phyloP scores from a whole-genome alignment of 1,284 basidiomycete species.

The Irpex sp. region DNA sequence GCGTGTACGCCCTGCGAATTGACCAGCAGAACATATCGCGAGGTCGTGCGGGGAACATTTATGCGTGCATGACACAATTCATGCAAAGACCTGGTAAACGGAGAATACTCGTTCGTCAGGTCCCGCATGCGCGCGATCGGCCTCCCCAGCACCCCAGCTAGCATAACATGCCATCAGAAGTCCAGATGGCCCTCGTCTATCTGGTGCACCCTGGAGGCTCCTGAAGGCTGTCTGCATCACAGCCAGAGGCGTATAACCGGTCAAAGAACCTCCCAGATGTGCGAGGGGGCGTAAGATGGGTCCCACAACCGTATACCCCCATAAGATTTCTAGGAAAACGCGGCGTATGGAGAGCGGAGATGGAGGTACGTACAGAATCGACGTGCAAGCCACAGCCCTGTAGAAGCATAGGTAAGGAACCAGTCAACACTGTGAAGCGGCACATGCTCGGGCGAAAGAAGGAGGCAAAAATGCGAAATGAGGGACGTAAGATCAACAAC shows the following conservation, averaged over 20 bases:
- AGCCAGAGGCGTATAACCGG: background rate
- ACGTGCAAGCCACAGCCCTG: slow-evolving; percentile 71
- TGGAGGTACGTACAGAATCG: slow-evolving; percentile 47
- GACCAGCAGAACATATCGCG: background rate
- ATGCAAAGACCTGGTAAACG: too few relatives aligned
- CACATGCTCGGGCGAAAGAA: background rate
- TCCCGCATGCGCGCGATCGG: background rate
- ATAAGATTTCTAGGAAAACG: background rate
- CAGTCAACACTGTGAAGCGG: slow-evolving; percentile 1
- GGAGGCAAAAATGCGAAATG: background rate
- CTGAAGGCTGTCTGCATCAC: too few relatives aligned
- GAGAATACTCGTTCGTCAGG: too few relatives aligned
- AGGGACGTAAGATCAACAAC: background rate
- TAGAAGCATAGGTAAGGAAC: slow-evolving; percentile 18
- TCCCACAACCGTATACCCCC: background rate
- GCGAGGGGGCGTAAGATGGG: background rate
- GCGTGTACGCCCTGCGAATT: too few relatives aligned
- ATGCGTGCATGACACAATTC: background rate
- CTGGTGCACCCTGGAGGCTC: background rate
- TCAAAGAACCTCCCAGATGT: background rate
- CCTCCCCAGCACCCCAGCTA: background rate
- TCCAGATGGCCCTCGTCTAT: background rate
- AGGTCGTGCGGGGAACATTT: background rate
- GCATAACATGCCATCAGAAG: background rate
- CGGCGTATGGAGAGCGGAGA: background rate